These are phyloP conservation scores for Scutellaria galericulata DNA, from an alignment of 257 asterid species.

Conservation along the genomic window DNA sequence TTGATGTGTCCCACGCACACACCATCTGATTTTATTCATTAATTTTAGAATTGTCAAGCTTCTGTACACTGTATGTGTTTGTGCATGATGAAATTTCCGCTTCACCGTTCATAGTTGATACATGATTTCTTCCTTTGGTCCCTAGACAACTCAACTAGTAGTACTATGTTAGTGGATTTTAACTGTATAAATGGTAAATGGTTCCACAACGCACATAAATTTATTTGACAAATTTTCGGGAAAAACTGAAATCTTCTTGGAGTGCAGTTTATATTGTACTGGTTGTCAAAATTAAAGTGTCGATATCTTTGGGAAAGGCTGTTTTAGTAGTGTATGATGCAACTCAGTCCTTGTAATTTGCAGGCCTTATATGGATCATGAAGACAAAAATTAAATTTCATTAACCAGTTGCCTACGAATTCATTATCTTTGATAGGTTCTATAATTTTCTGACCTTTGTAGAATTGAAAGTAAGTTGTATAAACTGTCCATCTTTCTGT, in stretches of 20 bases:
- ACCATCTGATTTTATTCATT: neutral
- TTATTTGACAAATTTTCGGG: neutral
- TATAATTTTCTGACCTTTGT: constrained; percentile 15
- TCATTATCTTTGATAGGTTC: neutral
- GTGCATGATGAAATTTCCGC: constrained; percentile 11
- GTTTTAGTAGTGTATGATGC: constrained; percentile 6
- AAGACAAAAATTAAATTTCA: neutral
- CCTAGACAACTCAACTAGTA: neutral
- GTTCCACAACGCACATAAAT: neutral
- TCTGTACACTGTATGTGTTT: constrained; percentile 9
- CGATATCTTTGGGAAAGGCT: neutral
- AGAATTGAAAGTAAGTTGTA: constrained; percentile 1
- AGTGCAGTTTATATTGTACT: neutral
- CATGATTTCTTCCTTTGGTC: neutral
- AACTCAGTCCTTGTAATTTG: constrained; percentile 7
- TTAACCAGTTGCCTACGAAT: neutral
- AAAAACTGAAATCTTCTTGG: neutral
- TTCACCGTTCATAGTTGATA: neutral
- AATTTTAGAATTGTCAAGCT: constrained; percentile 3
- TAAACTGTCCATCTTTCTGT: constrained; percentile 2
- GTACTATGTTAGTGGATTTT: neutral
- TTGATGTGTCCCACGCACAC: neutral
- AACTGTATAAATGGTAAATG: neutral
- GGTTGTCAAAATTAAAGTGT: neutral
- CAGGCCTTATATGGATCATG: neutral